Base-by-base conservation (phyloP, 495 filamentous ascomycete species). In the Aspergillus ostianus region DNA sequence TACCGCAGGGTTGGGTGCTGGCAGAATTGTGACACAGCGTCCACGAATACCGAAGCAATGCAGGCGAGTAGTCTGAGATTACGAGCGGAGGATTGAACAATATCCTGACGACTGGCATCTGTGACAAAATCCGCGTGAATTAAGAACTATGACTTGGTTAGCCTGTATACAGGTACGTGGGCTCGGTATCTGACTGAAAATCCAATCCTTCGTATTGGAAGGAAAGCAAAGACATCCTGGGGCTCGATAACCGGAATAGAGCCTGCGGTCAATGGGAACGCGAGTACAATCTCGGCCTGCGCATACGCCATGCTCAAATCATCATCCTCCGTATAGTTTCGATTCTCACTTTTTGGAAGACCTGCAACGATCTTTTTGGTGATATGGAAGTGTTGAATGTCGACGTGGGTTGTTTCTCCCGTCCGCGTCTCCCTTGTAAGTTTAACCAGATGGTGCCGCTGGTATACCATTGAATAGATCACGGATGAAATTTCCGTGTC, bases 91-190 rank as follows among this genome's bases (percentile, higher is more conserved):
- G 63, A 60, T 12, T 45, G 36, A 6, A 73, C 53, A 21, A 81
- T 70, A 61, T 77, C 75, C 51, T 81, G 63, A 10, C 78, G 64
- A 62, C 64, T 79, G 0, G 77, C 77, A 8, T 71, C 53, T 0
- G 77, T 80, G 44, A 74, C 73, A 56, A 80, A 81, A 59, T 81
- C 78, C 26, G 70, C 63, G 18, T 82, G 77, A 48, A 82, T 79
- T 6, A 79, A 55, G 48, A 82, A 82, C 73, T 81, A 50, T 17
- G n/a, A 12, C 9, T 15, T 55, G 45, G 45, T 65, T 52, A 58
- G 56, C 47, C 51, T 49, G 27, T 53, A 57, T 58, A 1, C 7
- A 19, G 17, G 4, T 53, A n/a, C 13, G n/a, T 21, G 2, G 44
- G 6, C 7, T 19, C 8, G 6, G 10, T 6, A 51, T 66, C 70